Conservation (phyloP, 371 early-diverging fungal genomes). For the Rhizopus stolonifer region DNA sequence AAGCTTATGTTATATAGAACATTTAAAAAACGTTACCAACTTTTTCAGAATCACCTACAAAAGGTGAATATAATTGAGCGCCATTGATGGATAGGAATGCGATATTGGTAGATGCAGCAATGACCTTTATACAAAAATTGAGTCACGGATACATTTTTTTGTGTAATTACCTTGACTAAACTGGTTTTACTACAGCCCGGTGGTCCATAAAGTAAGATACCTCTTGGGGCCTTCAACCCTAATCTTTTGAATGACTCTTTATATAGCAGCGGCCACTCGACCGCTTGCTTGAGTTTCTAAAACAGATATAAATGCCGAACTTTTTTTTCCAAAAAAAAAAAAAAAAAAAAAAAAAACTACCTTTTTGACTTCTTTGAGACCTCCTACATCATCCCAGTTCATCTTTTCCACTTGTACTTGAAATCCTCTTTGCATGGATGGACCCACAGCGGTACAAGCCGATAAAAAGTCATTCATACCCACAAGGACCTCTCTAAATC, state of each 20-base stretch:
- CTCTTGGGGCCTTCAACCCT: constrained; percentile 84
- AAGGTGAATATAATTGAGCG: constrained; percentile 86
- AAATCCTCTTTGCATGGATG: no score
- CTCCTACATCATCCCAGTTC: constrained; percentile 92
- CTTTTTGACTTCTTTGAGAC: constrained; percentile 89
- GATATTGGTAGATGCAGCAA: constrained; percentile 77
- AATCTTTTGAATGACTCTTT: constrained; percentile 70
- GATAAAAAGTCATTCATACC: constrained; percentile 56
- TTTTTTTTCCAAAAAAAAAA: background rate
- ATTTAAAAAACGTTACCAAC: constrained; percentile 40
- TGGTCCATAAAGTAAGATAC: constrained; percentile 95
- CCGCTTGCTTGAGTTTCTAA: constrained; percentile 82
- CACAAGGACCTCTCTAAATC: constrained; percentile 32
- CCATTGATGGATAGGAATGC: constrained; percentile 89
- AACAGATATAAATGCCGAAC: background rate
- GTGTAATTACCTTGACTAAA: constrained; percentile 69
- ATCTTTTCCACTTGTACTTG: constrained; percentile 62
- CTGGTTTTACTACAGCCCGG: constrained; percentile 99
- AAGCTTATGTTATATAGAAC: no score
- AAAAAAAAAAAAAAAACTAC: constrained; percentile 19
- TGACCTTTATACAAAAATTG: constrained; percentile 37
- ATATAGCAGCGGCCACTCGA: constrained; percentile 93
- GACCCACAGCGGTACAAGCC: constrained; percentile 65
- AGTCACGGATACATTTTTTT: background rate
- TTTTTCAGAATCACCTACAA: constrained; percentile 94